Percentiles rank a stretch among this genome's conserved stretches.
phyloP scores from a whole-genome alignment of 441 rosid genomes.

The Brassica balearica region DNA sequence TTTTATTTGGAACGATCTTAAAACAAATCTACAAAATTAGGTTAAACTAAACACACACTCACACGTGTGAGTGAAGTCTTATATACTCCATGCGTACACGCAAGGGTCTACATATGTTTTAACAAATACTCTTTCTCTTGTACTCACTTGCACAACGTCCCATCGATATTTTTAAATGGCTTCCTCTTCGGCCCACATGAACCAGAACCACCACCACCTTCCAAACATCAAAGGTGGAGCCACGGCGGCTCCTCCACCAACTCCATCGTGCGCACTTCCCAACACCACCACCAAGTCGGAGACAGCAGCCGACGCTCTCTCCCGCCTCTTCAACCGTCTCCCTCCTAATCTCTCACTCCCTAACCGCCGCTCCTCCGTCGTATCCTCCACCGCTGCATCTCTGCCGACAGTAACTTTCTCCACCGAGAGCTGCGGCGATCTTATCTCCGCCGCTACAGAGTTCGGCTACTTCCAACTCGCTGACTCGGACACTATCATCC shows the following conservation, averaged over 20 bases:
- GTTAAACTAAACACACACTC: slow-evolving; percentile 10
- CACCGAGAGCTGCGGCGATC: slow-evolving; percentile 31
- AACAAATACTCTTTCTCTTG: slow-evolving; percentile 7
- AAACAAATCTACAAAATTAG: slow-evolving; percentile 4
- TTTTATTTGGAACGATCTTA: background rate
- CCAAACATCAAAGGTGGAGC: slow-evolving; percentile 49
- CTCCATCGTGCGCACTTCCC: slow-evolving; percentile 56
- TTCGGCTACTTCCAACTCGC: slow-evolving; percentile 66
- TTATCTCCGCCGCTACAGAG: slow-evolving; percentile 55
- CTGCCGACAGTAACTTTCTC: slow-evolving; percentile 54
- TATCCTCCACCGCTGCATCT: slow-evolving; percentile 20
- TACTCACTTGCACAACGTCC: slow-evolving; percentile 7
- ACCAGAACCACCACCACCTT: slow-evolving; percentile 46
- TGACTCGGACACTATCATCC: slow-evolving; percentile 30
- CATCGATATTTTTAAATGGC: slow-evolving; percentile 36
- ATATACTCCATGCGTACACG: slow-evolving; percentile 33
- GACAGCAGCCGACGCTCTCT: slow-evolving; percentile 57
- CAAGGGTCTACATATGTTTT: slow-evolving; percentile 21
- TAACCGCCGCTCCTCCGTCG: slow-evolving; percentile 44
- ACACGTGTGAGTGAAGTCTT: slow-evolving; percentile 34
- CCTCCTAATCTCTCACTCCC: slow-evolving; percentile 76
- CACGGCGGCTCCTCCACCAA: slow-evolving; percentile 82
- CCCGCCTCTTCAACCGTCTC: slow-evolving; percentile 71
- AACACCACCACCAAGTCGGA: slow-evolving; percentile 46
- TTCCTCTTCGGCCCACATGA: slow-evolving; percentile 55